A percentile compares a stretch with the other conserved stretches of the same genome.
phyloP scores from a whole-genome alignment of 306 rosid genomes.

The Vigna reflexopilosa region DNA sequence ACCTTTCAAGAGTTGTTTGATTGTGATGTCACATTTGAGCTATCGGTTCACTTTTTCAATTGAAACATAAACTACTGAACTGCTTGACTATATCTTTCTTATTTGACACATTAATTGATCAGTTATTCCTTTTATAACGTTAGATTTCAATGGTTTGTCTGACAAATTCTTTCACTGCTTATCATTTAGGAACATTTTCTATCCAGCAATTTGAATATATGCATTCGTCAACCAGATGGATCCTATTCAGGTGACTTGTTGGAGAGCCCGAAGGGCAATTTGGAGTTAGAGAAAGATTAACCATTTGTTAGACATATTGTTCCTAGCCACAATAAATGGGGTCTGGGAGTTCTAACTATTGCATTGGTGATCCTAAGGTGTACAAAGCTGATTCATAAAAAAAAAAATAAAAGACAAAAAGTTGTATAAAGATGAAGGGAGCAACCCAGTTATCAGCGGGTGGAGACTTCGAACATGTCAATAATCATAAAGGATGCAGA shows the following conservation, averaged over 20 bases:
- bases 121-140: neutral
- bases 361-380: conserved; percentile 59
- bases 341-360: conserved; percentile 67
- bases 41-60: neutral
- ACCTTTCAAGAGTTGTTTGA: neutral
- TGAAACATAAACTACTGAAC: conserved; percentile 10
- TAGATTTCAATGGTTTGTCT: conserved; percentile 17
- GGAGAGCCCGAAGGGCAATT: conserved; percentile 83
- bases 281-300: conserved; percentile 57
- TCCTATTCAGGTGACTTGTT: conserved; percentile 73
- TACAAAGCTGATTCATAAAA: conserved; percentile 63
- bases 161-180: conserved; percentile 41
- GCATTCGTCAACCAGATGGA: conserved; percentile 93
- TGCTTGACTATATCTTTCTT: neutral
- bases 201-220: conserved; percentile 87
- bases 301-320: conserved; percentile 42
- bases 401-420: conserved; percentile 19
- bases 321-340: conserved; percentile 56
- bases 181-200: conserved; percentile 70
- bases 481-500: conserved; percentile 50
- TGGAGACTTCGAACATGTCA: conserved; percentile 41
- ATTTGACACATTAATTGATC: conserved; percentile 25
- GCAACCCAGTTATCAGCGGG: conserved; percentile 29
- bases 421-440: conserved; percentile 41
- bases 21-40: conserved; percentile 16